These are phyloP conservation scores for Alternaria longipes DNA, from an alignment of 2,329 filamentous ascomycete genomes.

Conservation along the genomic window DNA sequence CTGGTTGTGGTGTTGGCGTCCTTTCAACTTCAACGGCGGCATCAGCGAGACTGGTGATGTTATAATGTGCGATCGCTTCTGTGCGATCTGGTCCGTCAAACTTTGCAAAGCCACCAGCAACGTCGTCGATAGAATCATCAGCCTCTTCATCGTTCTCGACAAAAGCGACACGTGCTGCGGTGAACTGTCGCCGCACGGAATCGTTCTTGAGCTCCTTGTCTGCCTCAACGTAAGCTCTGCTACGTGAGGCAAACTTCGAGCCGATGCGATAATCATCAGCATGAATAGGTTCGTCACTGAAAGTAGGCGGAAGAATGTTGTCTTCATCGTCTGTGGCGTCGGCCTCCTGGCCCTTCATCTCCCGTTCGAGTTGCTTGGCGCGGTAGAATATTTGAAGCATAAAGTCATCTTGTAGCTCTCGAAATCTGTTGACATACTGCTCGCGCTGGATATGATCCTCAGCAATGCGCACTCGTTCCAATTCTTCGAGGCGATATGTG, in stretches of 20 bases:
- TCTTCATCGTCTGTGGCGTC: constrained; percentile 55
- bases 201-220: constrained; percentile 49
- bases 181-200: constrained; percentile 35
- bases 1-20: constrained; percentile 32
- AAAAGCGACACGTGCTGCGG: constrained; percentile 33
- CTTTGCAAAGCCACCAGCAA: constrained; percentile 50
- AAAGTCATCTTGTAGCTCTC: constrained; percentile 45
- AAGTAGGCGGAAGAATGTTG: constrained; percentile 46
- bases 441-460: constrained; percentile 47
- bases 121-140: constrained; percentile 42
- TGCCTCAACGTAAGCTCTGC: constrained; percentile 52
- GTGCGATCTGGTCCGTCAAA: constrained; percentile 54
- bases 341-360: constrained; percentile 45
- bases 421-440: constrained; percentile 49
- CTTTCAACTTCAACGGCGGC: constrained; percentile 49
- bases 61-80: constrained; percentile 51
- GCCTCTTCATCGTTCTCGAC: constrained; percentile 43
- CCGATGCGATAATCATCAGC: constrained; percentile 38
- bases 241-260: constrained; percentile 53
- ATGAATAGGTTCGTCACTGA: constrained; percentile 37
- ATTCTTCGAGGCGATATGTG: constrained; percentile 48
- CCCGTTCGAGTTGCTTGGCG: constrained; percentile 50
- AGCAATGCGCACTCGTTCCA: constrained; percentile 46
- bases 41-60: constrained; percentile 47
- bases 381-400: constrained; percentile 51